Percentiles rank a stretch among this genome's conserved stretches.
These are phyloP conservation scores for Phialophora expanda DNA, from an alignment of 2,329 filamentous ascomycete genomes.

Conservation along the genomic window DNA sequence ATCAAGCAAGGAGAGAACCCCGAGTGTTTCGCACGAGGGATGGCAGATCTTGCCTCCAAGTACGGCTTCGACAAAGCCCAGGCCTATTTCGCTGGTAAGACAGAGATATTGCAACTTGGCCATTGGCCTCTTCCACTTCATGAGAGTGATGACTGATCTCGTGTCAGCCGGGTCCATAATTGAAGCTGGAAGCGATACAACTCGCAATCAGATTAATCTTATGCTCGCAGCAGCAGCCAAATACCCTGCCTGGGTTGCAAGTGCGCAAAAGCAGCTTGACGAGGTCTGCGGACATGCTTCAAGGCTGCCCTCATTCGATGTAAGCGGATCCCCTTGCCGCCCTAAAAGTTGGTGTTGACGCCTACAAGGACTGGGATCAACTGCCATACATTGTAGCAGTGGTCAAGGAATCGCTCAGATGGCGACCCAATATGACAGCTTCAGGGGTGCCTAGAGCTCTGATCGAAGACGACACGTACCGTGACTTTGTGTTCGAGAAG, in stretches of 20 bases:
- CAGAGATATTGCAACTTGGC: background rate
- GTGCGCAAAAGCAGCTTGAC: constrained; percentile 21
- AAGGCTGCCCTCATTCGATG: constrained; percentile 17
- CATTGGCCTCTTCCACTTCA: background rate
- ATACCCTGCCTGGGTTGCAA: constrained; percentile 23
- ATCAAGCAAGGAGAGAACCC: constrained; percentile 23
- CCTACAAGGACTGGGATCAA: constrained; percentile 39
- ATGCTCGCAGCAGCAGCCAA: constrained; percentile 23
- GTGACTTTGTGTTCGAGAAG: constrained; percentile 56
- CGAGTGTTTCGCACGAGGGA: constrained; percentile 22
- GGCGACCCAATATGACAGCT: constrained; percentile 42
- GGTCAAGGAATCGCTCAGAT: constrained; percentile 44
- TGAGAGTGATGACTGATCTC: background rate
- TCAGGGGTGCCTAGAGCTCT: constrained; percentile 46
- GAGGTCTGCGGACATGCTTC: constrained; percentile 22
- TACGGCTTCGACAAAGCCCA: constrained; percentile 25
- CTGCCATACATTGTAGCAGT: constrained; percentile 45
- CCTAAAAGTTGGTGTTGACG: background rate
- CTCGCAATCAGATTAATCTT: constrained; percentile 18
- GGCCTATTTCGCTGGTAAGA: constrained; percentile 21
- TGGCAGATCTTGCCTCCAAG: constrained; percentile 17
- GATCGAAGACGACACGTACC: constrained; percentile 42
- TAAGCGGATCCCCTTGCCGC: constrained; percentile 11
- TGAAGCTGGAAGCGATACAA: constrained; percentile 28
- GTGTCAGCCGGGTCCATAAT: constrained; percentile 20